A percentile compares a stretch with the other conserved stretches of the same genome.
Conservation (phyloP, 257 asterid species). For the Catharanthus roseus region DNA sequence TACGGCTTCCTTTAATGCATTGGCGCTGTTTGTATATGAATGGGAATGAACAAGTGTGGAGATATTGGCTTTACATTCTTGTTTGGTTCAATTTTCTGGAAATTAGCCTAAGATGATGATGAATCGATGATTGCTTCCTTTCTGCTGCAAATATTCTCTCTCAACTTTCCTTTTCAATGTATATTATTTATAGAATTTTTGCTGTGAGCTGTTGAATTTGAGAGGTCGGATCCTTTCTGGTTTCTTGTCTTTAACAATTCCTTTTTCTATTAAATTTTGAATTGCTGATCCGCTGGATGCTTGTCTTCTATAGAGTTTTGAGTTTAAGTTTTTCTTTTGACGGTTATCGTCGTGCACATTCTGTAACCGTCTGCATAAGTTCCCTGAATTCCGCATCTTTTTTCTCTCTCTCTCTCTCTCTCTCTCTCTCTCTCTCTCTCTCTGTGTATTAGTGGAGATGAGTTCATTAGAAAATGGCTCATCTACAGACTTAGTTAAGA, state of each 20-base stretch:
- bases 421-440: neutral
- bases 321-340: neutral
- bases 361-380: slow-evolving; percentile 12
- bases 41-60: neutral
- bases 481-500: neutral
- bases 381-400: slow-evolving; percentile 7
- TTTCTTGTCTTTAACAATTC: neutral
- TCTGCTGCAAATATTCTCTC: slow-evolving; percentile 1
- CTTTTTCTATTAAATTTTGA: neutral
- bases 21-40: neutral
- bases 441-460: neutral
- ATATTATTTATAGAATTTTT: neutral
- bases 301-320: neutral
- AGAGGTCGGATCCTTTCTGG: neutral
- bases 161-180: neutral
- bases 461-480: neutral
- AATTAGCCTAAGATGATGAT: neutral
- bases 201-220: neutral
- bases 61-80: neutral
- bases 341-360: slow-evolving; percentile 15
- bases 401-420: neutral
- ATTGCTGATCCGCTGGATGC: neutral
- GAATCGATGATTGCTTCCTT: neutral
- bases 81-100: neutral
- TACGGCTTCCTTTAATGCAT: neutral